Percentiles rank a stretch among this genome's conserved stretches.
These are phyloP conservation scores for Syzygium aqueum DNA, from an alignment of 345 rosid genomes.

Conservation along the genomic window DNA sequence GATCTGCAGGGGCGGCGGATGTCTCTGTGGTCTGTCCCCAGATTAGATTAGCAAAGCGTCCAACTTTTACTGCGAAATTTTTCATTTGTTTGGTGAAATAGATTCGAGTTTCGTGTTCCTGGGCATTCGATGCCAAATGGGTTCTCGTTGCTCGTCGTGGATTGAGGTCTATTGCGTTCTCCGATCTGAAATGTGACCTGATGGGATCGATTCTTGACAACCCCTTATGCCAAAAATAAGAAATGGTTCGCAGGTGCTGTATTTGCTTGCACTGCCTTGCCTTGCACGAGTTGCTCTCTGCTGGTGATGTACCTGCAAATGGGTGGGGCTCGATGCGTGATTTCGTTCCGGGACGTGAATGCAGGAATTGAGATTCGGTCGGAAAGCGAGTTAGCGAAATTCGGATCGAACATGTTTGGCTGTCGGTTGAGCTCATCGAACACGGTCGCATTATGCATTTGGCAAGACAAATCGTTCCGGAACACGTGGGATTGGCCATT, in stretches of 20 bases:
- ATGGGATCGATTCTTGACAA: not conserved
- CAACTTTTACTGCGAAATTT: not conserved
- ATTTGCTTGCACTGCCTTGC: not conserved
- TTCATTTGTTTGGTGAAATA: not conserved
- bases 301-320: not conserved
- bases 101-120: not conserved
- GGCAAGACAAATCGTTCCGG: not conserved
- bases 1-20: not conserved
- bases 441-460: not conserved
- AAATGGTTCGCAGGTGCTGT: not conserved
- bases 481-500: not conserved
- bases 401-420: not conserved
- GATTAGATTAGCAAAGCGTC: not conserved
- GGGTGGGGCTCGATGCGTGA: not conserved
- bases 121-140: not conserved
- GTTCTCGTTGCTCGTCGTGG: not conserved
- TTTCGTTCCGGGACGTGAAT: not conserved
- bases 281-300: not conserved
- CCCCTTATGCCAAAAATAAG: not conserved
- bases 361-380: not conserved
- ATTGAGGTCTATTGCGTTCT: not conserved
- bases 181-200: not conserved
- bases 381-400: not conserved
- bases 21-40: not conserved
- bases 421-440: not conserved